Evolutionary conservation across 202 grass and related monocot genomes (phyloP).

Genomic region (Schoenoplectus tabernaemontani): DNA sequence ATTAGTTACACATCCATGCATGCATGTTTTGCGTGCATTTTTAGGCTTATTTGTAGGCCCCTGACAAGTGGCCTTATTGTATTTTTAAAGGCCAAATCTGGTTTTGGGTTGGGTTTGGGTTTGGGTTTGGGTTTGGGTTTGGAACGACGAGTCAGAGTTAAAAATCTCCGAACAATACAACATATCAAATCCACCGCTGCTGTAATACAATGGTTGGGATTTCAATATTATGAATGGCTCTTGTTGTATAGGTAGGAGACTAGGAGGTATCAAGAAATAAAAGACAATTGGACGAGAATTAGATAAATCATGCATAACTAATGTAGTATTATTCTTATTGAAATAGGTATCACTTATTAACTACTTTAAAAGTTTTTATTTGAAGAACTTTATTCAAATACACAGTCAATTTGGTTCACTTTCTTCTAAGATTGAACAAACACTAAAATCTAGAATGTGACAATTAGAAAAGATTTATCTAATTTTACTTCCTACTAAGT

Average conservation of each 20-base stretch:
- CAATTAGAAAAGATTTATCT: background rate
- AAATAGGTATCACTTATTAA: background rate
- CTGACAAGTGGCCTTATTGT: background rate
- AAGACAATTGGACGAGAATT: background rate
- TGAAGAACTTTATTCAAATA: background rate
- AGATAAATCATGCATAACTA: background rate
- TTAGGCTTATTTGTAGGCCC: background rate
- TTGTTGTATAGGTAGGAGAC: background rate
- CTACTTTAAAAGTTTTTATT: background rate
- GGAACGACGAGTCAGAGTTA: background rate
- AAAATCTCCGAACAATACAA: background rate
- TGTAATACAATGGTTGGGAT: background rate
- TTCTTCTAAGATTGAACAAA: background rate
- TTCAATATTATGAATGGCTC: background rate
- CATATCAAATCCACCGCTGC: background rate
- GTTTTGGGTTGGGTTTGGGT: conserved; percentile 21
- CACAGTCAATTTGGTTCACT: background rate
- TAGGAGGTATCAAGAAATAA: background rate
- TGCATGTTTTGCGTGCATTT: conserved; percentile 27
- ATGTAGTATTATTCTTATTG: background rate
- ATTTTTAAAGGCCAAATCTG: background rate
- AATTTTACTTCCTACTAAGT: background rate
- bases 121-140: conserved; percentile 18
- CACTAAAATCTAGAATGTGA: background rate
- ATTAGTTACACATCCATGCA: conserved; percentile 24